phyloP scores from a whole-genome alignment of 768 basidiomycete species.

The Suillus bovinus region DNA sequence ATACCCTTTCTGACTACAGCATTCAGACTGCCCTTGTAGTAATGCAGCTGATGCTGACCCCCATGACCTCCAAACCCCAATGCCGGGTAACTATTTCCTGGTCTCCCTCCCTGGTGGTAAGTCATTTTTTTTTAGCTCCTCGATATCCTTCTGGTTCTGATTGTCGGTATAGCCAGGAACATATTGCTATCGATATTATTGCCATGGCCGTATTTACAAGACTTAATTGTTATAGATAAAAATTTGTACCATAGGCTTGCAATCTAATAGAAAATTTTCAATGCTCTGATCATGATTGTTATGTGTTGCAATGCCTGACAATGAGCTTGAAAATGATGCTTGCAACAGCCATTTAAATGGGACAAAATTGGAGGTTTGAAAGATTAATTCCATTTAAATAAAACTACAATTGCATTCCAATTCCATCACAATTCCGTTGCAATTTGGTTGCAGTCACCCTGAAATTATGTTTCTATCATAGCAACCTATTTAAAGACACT shows the following conservation, averaged over 20 bases:
- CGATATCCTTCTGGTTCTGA: neutral
- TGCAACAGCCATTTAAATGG: neutral
- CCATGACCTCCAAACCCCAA: no score
- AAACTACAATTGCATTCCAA: neutral
- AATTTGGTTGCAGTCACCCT: neutral
- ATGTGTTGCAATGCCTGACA: neutral
- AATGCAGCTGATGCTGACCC: no score
- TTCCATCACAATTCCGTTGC: neutral
- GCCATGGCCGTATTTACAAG: neutral
- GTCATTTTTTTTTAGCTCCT: neutral
- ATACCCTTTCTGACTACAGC: no score
- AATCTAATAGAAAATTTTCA: neutral
- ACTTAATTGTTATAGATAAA: neutral
- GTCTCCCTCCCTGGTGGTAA: neutral
- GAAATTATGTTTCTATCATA: neutral
- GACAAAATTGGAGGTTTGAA: neutral
- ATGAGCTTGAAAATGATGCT: slow-evolving; percentile 1
- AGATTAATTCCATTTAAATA: neutral
- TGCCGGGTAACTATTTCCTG: neutral
- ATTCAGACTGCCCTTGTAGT: no score
- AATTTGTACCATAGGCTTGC: neutral
- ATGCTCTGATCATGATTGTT: neutral
- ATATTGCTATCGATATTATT: neutral
- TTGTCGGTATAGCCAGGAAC: neutral
- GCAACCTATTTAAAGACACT: slow-evolving; percentile 1